phyloP scores from a whole-genome alignment of 495 filamentous ascomycete genomes.

The Sordaria brevicollis region DNA sequence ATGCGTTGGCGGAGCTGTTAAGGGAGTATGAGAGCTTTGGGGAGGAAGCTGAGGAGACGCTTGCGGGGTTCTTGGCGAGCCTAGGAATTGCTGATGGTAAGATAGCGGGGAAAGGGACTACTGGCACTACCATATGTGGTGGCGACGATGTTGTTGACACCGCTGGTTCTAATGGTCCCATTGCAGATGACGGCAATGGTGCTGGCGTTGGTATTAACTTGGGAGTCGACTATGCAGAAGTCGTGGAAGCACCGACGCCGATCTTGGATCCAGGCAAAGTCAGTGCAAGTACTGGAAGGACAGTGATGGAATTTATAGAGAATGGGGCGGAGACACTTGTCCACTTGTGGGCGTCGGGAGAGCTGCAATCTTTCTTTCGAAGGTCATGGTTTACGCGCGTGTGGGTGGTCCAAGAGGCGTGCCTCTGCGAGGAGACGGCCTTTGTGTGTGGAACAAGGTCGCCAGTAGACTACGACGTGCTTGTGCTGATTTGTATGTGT shows the following conservation, averaged over 20 bases:
- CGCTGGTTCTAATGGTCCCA: no score
- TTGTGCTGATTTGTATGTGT: accelerated
- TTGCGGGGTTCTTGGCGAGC: neutral
- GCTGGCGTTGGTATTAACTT: neutral
- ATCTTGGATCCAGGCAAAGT: no score
- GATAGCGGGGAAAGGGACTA: no score
- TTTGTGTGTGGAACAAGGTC: slow-evolving; percentile 9
- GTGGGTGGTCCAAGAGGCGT: slow-evolving; percentile 23
- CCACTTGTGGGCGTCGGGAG: neutral
- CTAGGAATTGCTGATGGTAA: no score
- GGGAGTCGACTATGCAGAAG: neutral
- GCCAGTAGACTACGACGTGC: neutral
- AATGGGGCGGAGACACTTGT: neutral
- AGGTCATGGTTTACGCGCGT: slow-evolving; percentile 21
- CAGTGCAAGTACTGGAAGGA: neutral
- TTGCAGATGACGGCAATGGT: no score
- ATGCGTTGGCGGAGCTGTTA: neutral
- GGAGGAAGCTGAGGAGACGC: neutral
- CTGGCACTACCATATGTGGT: no score
- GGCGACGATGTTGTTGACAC: no score
- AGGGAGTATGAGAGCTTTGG: neutral
- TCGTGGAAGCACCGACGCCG: no score
- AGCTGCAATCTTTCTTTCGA: slow-evolving; percentile 4
- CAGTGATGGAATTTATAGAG: neutral
- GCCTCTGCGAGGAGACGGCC: slow-evolving; percentile 10